Evolutionary conservation across 495 filamentous ascomycete genomes (phyloP), one percentile per base, ranked within the genome.

Genomic region (Neurospora discreta): DNA sequence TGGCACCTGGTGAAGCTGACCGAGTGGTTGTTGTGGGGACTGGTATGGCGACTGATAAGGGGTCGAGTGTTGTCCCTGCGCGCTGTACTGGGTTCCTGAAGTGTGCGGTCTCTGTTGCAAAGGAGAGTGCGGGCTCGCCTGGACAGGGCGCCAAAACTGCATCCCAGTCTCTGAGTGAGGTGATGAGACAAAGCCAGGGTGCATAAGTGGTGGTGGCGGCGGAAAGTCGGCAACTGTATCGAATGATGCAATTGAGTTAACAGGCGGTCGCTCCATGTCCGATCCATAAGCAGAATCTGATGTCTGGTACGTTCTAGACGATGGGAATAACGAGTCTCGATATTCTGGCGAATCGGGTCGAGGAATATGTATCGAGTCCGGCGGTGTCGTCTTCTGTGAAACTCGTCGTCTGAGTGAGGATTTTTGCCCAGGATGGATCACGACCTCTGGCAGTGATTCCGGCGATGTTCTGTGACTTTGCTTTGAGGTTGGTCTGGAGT

Each of bases 41-140:
- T 65, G 52, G 52, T 65, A 65, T 33, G 52, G 52, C 26, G 52
- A 65, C 52, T 65, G 52, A 65, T 65, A 65, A 9, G 52, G 26
- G 7, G 52, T 18, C 13, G n/a, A 20, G 4, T 18, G 26, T 33
- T 65, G 52, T 6, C 52, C 52, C 13, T 65, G 52, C 52, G 26
- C 52, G 15, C 52, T 65, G 26, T 65, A 65, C 26, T 65, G 52
- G 60, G 77, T 77, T 72, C 83, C 78, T 30, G 84, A 82, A 6
- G 86, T 88, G 78, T 86, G 86, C 10, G 86, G 86, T 33, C 86
- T 74, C 77, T 88, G 84, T 71, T 86, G 86, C 11, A 87, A 70
- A 30, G 86, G 85, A 15, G 86, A 88, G 72, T 88, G 82, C 23
- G 86, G 86, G 42, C 80, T 85, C 15, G 84, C 85, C n/a, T 83